Base-by-base conservation (phyloP, 2,329 filamentous ascomycete species). In the Fusarium devonianum region DNA sequence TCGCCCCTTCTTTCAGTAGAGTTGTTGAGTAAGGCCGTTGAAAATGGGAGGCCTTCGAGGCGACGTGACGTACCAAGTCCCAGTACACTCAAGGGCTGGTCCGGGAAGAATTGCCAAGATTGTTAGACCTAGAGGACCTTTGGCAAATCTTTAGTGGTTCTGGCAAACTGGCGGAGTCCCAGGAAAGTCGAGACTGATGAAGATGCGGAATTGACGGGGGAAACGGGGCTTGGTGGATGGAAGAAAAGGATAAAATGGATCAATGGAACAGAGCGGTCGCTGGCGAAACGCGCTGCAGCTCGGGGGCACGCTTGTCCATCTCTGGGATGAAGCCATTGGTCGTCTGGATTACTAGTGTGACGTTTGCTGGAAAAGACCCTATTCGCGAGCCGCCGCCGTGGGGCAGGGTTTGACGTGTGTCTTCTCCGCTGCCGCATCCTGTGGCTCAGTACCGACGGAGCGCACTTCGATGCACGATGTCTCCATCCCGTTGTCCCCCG, bases 381-480 rank as follows among this genome's bases (percentile, higher is more conserved):
- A 65, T 65, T 65, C 62, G 62, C 28, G 60, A 62, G 60, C 52
- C 42, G 55, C 35, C 43, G 35, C 42, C 54, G 42, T 26, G 39
- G 52, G 58, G 54, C 62, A 65, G 62, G 62, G 62, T 59, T 54
- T 52, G 50, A 57, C 41, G 43, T 57, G 39, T 55, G 36, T 58
- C 36, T 45, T 43, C 57, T 55, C 57, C 57, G 58, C 53, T 60
- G 26, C 32, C 56, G 56, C 42, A 46, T 59, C 43, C 56, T 49
- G 39, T 53, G 44, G 44, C 48, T 32, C 36, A 53, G 46, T 60
- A 52, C 56, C 54, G 56, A 52, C 39, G 49, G 46, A 49, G 48
- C 49, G 56, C 46, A 54, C 34, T 41, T 49, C 28, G 58, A 65
- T 64, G 62, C 62, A 65, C 57, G 51, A 65, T 65, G 57, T 63